These are phyloP conservation scores for Pharnaceum exiguum DNA, from an alignment of 148 eudicot genomes.

Conservation along the genomic window DNA sequence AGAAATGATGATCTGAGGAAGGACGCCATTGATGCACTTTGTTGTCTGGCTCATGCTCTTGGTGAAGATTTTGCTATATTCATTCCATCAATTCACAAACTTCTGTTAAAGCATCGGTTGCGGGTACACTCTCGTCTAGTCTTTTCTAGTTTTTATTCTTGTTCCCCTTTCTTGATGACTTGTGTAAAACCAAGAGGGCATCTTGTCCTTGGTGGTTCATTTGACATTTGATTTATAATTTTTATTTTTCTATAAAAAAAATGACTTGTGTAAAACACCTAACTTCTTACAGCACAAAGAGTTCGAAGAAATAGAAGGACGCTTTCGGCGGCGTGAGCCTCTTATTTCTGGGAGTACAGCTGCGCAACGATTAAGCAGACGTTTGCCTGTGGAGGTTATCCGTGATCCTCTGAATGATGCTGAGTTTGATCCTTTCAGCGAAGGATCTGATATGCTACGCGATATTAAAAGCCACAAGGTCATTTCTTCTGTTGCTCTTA, in stretches of 20 bases:
- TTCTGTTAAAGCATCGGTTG: constrained; percentile 77
- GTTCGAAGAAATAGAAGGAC: constrained; percentile 89
- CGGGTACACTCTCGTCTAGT: constrained; percentile 39
- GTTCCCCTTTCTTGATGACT: not conserved
- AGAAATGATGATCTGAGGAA: constrained; percentile 86
- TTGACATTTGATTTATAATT: too few species aligned
- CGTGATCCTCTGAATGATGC: constrained; percentile 82
- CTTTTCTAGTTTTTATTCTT: not conserved
- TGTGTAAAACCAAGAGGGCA: too few species aligned
- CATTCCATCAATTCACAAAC: constrained; percentile 89
- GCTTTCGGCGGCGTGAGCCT: constrained; percentile 64
- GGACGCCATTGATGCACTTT: constrained; percentile 94
- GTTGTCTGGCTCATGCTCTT: constrained; percentile 89
- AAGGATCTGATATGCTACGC: constrained; percentile 45
- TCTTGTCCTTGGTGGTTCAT: too few species aligned
- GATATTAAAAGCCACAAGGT: constrained; percentile 72
- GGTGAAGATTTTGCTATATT: constrained; percentile 95
- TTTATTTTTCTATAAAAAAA: too few species aligned
- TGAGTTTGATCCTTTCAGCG: constrained; percentile 67
- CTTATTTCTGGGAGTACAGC: constrained; percentile 57
- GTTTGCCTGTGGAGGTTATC: constrained; percentile 76
- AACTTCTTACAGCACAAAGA: constrained; percentile 73
- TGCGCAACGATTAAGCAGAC: constrained; percentile 69
- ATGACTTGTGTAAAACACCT: not conserved
- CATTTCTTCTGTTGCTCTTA: not conserved